These are phyloP conservation scores for Talaromyces verruculosus DNA, from an alignment of 2,329 filamentous ascomycete genomes.

Conservation along the genomic window DNA sequence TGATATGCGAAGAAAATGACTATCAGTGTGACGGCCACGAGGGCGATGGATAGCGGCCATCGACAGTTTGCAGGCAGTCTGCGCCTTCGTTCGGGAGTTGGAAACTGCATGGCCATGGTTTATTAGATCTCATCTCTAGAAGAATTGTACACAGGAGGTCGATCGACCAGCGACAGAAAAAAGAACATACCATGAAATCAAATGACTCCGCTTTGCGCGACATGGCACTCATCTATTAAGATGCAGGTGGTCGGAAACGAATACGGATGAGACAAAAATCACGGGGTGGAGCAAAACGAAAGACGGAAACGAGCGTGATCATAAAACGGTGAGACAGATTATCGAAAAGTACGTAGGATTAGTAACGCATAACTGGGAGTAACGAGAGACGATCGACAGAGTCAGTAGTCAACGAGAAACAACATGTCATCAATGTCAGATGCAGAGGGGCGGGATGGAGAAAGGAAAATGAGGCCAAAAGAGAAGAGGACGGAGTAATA, in stretches of 20 bases:
- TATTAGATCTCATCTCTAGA: not conserved
- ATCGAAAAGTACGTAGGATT: not conserved
- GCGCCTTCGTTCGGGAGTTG: constrained; percentile 19
- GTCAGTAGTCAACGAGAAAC: not conserved
- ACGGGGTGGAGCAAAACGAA: constrained; percentile 4
- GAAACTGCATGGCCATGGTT: constrained; percentile 8
- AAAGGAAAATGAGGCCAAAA: not conserved
- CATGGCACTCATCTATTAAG: constrained; percentile 4
- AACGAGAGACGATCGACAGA: not conserved
- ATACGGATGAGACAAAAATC: not conserved
- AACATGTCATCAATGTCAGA: not conserved
- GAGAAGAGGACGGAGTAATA: constrained; percentile 1
- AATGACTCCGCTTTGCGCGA: constrained; percentile 18
- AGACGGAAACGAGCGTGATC: constrained; percentile 7
- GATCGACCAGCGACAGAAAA: not conserved
- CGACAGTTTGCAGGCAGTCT: constrained; percentile 18
- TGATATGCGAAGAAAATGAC: constrained; percentile 19
- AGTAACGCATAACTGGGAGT: not conserved
- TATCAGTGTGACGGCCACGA: constrained; percentile 3
- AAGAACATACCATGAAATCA: constrained; percentile 14
- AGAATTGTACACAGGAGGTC: not conserved
- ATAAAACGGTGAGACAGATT: not conserved
- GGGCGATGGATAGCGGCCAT: constrained; percentile 18
- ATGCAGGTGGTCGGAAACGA: not conserved
- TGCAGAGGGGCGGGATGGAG: not conserved